A percentile compares a stretch with the other conserved stretches of the same genome.
Evolutionary conservation across 345 rosid species (phyloP).

Genomic region (Mallotus nudiflorus): DNA sequence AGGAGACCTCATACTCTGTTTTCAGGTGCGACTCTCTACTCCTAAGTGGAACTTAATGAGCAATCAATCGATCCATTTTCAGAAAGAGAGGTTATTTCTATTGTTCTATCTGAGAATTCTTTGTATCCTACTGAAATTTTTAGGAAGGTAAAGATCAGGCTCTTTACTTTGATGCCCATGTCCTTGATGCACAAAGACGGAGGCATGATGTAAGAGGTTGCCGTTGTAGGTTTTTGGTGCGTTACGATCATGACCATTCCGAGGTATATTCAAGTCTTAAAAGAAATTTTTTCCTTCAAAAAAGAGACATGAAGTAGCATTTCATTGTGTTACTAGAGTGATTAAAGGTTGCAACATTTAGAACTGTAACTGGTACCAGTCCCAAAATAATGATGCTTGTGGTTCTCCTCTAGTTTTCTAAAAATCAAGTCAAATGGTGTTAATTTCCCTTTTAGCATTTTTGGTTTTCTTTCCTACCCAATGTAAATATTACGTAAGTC

Average conservation of each 20-base stretch:
- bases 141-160: constrained; percentile 99
- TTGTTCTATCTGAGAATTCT: constrained; percentile 10
- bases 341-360: neutral
- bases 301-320: neutral
- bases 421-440: neutral
- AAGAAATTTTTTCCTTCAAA: too few relatives aligned
- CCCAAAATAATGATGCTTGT: neutral
- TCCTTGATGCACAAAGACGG: constrained; percentile 95
- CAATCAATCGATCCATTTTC: constrained; percentile 1
- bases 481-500: neutral
- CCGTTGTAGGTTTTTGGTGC: constrained; percentile 96
- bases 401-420: neutral
- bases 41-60: neutral
- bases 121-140: constrained; percentile 16
- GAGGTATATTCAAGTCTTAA: constrained; percentile 55
- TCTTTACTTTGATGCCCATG: constrained; percentile 93
- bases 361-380: neutral
- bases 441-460: neutral
- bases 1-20: constrained; percentile 94
- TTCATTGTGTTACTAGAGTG: neutral
- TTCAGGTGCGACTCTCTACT: constrained; percentile 64
- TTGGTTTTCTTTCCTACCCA: neutral
- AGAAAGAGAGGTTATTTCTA: neutral
- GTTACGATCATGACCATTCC: constrained; percentile 90
- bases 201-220: constrained; percentile 99